A percentile compares a stretch with the other conserved stretches of the same genome.
Evolutionary conservation across 2,329 filamentous ascomycete genomes (phyloP).

Genomic region (Dryadomyces quercus-mongolicae): DNA sequence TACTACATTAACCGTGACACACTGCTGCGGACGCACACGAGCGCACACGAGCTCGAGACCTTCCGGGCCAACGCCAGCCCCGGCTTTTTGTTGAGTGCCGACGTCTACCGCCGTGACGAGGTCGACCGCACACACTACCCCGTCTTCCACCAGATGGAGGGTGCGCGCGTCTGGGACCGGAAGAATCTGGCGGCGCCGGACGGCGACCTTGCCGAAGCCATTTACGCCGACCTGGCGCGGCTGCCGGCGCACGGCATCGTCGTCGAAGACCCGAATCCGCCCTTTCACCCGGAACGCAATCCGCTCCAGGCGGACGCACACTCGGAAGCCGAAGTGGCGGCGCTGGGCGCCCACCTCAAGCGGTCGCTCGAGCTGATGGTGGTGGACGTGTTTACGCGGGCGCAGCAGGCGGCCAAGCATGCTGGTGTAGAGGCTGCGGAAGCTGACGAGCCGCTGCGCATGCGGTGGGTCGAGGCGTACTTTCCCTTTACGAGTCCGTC

Average conservation of each 20-base stretch:
- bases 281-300: constrained; percentile 66
- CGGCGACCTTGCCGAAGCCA: constrained; percentile 48
- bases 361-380: constrained; percentile 81
- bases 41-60: constrained; percentile 77
- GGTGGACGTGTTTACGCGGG: constrained; percentile 73
- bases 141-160: constrained; percentile 98
- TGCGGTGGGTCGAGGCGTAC: constrained; percentile 93
- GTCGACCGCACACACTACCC: constrained; percentile 94
- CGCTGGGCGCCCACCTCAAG: constrained; percentile 77
- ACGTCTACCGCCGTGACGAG: constrained; percentile 91
- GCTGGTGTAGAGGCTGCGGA: constrained; percentile 24
- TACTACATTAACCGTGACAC: constrained; percentile 86
- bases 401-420: constrained; percentile 50
- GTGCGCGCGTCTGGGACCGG: constrained; percentile 79
- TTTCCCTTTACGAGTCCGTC: constrained; percentile 95
- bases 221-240: constrained; percentile 57
- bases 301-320: constrained; percentile 67
- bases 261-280: constrained; percentile 75
- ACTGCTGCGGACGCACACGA: constrained; percentile 85
- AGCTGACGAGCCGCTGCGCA: constrained; percentile 60
- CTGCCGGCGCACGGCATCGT: constrained; percentile 63
- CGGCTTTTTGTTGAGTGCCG: constrained; percentile 80
- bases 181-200: constrained; percentile 32
- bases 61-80: constrained; percentile 60
- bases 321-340: constrained; percentile 63